Conservation (phyloP, 2,329 filamentous ascomycete species). For the Epichloe sylvatica region DNA sequence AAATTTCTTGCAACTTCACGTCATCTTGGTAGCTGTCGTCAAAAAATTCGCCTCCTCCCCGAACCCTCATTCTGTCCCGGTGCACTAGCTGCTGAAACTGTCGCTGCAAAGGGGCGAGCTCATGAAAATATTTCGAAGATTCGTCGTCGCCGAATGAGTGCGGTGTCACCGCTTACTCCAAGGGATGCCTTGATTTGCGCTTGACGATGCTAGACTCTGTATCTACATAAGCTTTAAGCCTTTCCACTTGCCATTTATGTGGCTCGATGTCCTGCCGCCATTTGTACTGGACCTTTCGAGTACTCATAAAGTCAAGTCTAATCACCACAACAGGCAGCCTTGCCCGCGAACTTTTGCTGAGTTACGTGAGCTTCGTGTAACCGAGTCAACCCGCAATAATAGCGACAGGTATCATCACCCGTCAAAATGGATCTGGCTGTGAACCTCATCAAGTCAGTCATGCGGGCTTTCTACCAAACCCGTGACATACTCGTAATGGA, state of each 20-base stretch:
- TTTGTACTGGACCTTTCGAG: background rate
- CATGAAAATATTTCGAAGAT: background rate
- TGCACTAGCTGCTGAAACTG: background rate
- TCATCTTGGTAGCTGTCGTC: no score
- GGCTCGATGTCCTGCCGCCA: no score
- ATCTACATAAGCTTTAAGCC: background rate
- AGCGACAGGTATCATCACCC: background rate
- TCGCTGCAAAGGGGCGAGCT: background rate
- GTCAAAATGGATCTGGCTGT: constrained; percentile 42
- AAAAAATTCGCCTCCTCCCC: background rate
- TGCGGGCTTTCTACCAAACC: constrained; percentile 74
- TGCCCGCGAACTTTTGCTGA: background rate
- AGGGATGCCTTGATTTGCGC: background rate
- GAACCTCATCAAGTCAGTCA: constrained; percentile 72
- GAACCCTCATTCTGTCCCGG: background rate
- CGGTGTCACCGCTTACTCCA: background rate
- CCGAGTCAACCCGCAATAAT: background rate
- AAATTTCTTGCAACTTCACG: background rate
- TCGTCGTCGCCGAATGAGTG: background rate
- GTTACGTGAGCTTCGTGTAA: background rate
- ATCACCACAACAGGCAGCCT: background rate
- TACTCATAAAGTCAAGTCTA: background rate
- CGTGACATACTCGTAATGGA: constrained; percentile 76
- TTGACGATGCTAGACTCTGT: background rate
- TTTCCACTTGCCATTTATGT: background rate